Conservation (phyloP, 2,329 filamentous ascomycete species). For the Macrophomina phaseolina region DNA sequence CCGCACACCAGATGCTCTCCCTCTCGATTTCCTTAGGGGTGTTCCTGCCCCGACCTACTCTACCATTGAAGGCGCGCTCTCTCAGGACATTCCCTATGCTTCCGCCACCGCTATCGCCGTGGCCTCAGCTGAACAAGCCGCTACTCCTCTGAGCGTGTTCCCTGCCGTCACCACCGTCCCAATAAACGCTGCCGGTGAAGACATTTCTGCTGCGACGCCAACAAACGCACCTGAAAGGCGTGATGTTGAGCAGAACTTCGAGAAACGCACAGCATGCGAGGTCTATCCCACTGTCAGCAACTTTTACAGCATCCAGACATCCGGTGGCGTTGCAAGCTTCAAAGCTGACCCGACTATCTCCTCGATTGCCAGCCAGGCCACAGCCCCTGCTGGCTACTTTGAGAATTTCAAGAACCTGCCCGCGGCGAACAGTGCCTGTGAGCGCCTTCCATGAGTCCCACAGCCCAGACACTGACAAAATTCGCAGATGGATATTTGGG, state of each 20-base stretch:
- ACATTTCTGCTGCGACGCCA: background rate
- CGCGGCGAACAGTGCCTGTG: conserved; percentile 7
- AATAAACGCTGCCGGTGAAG: conserved; percentile 27
- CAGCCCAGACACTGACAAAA: background rate
- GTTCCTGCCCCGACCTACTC: conserved; percentile 28
- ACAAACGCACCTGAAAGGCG: conserved; percentile 25
- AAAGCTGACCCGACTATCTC: background rate
- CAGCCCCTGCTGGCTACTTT: conserved; percentile 11
- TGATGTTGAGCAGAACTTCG: conserved; percentile 8
- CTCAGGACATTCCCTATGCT: conserved; percentile 24
- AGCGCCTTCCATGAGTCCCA: background rate
- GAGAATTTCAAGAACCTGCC: conserved; percentile 12
- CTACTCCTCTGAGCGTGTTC: conserved; percentile 27
- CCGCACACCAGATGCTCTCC: conserved; percentile 27
- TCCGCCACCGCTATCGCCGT: conserved; percentile 27
- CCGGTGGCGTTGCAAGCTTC: background rate
- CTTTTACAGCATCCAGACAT: conserved; percentile 1
- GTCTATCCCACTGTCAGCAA: conserved; percentile 24
- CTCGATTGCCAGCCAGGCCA: background rate
- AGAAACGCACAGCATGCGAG: conserved; percentile 27
- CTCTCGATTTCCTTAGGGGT: conserved; percentile 26
- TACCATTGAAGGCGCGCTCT: conserved; percentile 9
- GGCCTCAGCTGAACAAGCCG: conserved; percentile 5
- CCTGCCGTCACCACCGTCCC: conserved; percentile 24
- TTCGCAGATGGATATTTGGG: background rate